Evolutionary conservation across 352 stramenopile species (phyloP).

Genomic region (Lagenidium giganteum): DNA sequence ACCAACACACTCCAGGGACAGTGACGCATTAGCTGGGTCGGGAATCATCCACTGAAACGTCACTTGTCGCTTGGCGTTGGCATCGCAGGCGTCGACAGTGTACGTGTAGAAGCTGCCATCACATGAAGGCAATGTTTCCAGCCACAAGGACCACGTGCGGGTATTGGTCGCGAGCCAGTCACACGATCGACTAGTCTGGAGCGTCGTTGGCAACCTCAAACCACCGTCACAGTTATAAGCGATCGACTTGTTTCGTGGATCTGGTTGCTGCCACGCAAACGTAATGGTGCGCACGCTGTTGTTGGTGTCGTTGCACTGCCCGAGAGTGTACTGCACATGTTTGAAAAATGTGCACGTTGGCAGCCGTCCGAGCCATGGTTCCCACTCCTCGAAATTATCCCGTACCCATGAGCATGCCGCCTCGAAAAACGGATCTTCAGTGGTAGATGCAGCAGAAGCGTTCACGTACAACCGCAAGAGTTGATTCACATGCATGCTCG

Average conservation of each 20-base stretch:
- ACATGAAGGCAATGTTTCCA: conserved; percentile 21
- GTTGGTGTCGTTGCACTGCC: not conserved
- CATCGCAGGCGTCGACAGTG: conserved; percentile 24
- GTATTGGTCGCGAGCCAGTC: conserved; percentile 26
- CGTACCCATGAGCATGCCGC: conserved; percentile 7
- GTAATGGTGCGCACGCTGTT: conserved; percentile 1
- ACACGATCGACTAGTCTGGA: conserved; percentile 20
- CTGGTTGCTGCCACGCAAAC: conserved; percentile 11
- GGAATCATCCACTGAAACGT: conserved; percentile 36
- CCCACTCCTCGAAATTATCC: conserved; percentile 9
- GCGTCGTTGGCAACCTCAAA: conserved; percentile 3
- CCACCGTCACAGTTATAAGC: conserved; percentile 23
- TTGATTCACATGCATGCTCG: conserved; percentile 25
- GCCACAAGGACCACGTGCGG: conserved; percentile 24
- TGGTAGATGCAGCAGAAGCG: no score
- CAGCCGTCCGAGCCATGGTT: conserved; percentile 10
- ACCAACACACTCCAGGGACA: conserved; percentile 30
- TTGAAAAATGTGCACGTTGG: conserved; percentile 6
- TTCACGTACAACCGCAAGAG: no score
- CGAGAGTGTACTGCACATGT: not conserved
- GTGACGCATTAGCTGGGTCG: conserved; percentile 3
- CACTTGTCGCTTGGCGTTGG: conserved; percentile 19
- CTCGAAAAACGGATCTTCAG: conserved; percentile 32
- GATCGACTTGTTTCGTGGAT: conserved; percentile 11
- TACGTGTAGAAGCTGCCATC: conserved; percentile 36